These are phyloP conservation scores for Fusarium sp. DNA, from an alignment of 2,329 filamentous ascomycete species.

Conservation along the genomic window DNA sequence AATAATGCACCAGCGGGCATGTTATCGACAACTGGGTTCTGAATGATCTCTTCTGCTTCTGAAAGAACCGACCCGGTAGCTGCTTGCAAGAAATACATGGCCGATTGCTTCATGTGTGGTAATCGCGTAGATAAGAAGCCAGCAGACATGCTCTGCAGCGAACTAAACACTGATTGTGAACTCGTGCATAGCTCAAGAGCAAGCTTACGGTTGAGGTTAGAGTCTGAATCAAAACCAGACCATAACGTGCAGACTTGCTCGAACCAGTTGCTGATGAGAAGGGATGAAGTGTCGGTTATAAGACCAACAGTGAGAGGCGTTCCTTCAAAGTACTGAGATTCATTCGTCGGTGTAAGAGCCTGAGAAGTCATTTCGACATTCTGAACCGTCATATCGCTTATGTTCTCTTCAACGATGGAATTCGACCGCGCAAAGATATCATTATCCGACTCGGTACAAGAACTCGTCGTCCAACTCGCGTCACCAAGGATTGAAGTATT, in stretches of 20 bases:
- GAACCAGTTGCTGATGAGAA: conserved; percentile 53
- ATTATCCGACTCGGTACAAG: conserved; percentile 21
- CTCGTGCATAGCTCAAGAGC: conserved; percentile 50
- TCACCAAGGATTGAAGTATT: conserved; percentile 11
- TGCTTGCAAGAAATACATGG: conserved; percentile 46
- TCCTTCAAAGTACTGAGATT: conserved; percentile 18
- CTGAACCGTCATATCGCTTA: not conserved
- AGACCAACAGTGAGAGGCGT: conserved; percentile 32
- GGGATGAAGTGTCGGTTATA: conserved; percentile 44
- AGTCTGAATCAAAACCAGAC: conserved; percentile 53
- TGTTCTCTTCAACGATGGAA: not conserved
- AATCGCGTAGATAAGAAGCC: conserved; percentile 48
- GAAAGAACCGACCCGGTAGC: conserved; percentile 48
- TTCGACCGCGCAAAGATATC: conserved; percentile 20
- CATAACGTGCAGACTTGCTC: conserved; percentile 52
- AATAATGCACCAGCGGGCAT: conserved; percentile 50
- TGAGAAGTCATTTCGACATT: conserved; percentile 9
- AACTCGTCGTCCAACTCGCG: conserved; percentile 23
- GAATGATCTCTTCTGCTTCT: conserved; percentile 45
- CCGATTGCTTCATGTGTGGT: conserved; percentile 49
- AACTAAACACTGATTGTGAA: conserved; percentile 50
- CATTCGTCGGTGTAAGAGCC: conserved; percentile 4
- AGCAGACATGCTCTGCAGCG: conserved; percentile 54
- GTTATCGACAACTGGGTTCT: conserved; percentile 18
- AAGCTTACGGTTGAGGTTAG: conserved; percentile 51